These are phyloP conservation scores for Pythium sp. DNA, from an alignment of 352 stramenopile genomes.

Conservation along the genomic window DNA sequence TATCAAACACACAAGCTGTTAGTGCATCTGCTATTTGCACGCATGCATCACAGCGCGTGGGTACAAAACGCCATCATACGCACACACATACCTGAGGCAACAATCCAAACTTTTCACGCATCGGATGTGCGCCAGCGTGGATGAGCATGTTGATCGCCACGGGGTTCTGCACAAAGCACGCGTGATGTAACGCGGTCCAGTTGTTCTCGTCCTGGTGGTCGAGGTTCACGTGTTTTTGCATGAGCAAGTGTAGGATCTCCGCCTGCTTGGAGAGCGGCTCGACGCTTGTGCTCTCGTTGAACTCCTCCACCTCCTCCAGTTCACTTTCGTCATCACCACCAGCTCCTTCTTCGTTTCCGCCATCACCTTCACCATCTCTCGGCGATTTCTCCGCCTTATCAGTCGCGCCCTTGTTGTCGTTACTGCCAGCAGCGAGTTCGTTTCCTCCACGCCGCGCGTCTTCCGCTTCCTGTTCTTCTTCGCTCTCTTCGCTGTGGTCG, in stretches of 20 bases:
- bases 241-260: conserved; percentile 74
- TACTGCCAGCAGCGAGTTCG: conserved; percentile 1
- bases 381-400: conserved; percentile 9
- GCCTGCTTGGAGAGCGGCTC: conserved; percentile 63
- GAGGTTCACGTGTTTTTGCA: conserved; percentile 70
- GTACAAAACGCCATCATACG: not conserved
- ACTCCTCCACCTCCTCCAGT: conserved; percentile 48
- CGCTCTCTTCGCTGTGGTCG: conserved; percentile 23
- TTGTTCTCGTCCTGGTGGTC: conserved; percentile 83
- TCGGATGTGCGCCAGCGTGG: conserved; percentile 60
- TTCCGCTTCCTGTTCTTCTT: conserved; percentile 15
- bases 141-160: conserved; percentile 75
- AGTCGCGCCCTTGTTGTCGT: not conserved
- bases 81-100: conserved; percentile 51
- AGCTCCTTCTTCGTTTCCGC: conserved; percentile 8
- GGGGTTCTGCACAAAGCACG: conserved; percentile 74
- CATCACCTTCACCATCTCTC: conserved; percentile 1
- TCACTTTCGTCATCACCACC: conserved; percentile 9
- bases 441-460: not conserved
- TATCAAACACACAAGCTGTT: not conserved
- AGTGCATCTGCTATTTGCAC: not conserved
- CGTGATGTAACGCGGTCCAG: conserved; percentile 80
- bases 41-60: not conserved
- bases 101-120: conserved; percentile 68
- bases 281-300: conserved; percentile 46